Base-by-base conservation (phyloP, 768 basidiomycete genomes). In the Amylocystis lapponica region DNA sequence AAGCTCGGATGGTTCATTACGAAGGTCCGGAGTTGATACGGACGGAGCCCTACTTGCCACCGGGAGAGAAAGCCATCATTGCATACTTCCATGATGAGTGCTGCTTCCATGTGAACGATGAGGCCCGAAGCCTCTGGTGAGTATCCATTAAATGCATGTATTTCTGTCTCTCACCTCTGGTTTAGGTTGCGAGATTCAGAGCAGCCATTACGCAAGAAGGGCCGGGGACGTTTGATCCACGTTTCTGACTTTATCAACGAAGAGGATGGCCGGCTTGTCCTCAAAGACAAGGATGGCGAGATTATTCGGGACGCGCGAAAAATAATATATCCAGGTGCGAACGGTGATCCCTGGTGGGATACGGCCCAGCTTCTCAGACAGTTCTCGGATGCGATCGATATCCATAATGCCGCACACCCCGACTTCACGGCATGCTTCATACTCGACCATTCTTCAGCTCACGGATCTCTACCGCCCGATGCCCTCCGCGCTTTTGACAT, bases 391-490 rank as follows among this genome's bases (percentile, higher is more conserved):
- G 62, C 64, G 16, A 64, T 72, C 36, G 37, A 46, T 0, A 58
- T 71, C 13, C 68, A 69, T 52, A 63, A 72, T 27, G 40, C 43
- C n/a, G 54, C 56, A 7, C 60, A 67, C 51, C 66, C 67, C 2
- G 51, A 55, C 5, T 55, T 53, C 4, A 47, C 56, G 6, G 54
- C 52, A 0, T 44, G 69, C 0, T 70, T 71, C 29, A 53, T 72
- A 19, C 71, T 68, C 50, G 65, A 72, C 53, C 64, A 70, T 35
- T 69, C 69, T 5, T 69, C 70, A 2, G 67, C 66, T 22, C 69
- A 72, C 52, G 41, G 17, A 9, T 45, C 54, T 13, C 46, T 48
- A 29, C 33, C 37, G 1, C 43, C 41, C 3, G 56, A 64, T 54
- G 51, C 56, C n/a, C 45, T 62, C 7, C 30, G 34, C 5, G 55